These are phyloP conservation scores for Penicillium sp. DNA, from an alignment of 2,329 filamentous ascomycete genomes.

Conservation along the genomic window DNA sequence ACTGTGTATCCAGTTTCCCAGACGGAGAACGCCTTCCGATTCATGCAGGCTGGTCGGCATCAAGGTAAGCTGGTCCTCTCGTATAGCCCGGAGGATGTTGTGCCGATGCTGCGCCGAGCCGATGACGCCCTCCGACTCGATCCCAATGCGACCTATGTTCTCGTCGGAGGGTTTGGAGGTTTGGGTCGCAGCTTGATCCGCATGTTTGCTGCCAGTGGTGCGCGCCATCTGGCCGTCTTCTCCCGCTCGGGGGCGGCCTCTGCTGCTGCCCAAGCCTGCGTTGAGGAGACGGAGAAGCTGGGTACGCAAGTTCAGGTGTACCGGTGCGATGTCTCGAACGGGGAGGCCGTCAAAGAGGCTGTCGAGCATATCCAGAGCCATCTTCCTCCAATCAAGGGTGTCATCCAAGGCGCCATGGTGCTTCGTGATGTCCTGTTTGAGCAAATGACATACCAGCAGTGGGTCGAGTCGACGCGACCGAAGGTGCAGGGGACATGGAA, in stretches of 20 bases:
- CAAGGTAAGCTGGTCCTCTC: constrained; percentile 45
- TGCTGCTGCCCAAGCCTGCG: not conserved
- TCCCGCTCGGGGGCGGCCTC: constrained; percentile 14
- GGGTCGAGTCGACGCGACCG: constrained; percentile 33
- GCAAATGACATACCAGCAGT: constrained; percentile 46
- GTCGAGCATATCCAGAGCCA: not conserved
- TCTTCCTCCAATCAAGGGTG: constrained; percentile 35
- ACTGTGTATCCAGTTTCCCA: constrained; percentile 32
- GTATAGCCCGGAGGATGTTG: not conserved
- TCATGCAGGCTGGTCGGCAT: constrained; percentile 40
- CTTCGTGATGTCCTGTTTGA: constrained; percentile 39
- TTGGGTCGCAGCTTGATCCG: constrained; percentile 18
- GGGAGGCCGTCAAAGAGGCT: not conserved
- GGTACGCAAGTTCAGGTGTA: constrained; percentile 24
- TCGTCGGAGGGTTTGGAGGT: constrained; percentile 26
- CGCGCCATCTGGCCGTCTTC: constrained; percentile 17
- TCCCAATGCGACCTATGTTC: constrained; percentile 19
- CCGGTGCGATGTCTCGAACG: constrained; percentile 29
- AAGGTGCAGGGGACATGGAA: constrained; percentile 39
- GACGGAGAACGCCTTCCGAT: constrained; percentile 33
- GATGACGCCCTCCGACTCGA: not conserved
- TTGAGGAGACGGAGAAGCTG: not conserved
- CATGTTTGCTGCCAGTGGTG: constrained; percentile 19
- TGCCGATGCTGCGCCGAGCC: constrained; percentile 1
- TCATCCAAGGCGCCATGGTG: constrained; percentile 39